Percentiles rank a stretch among this genome's conserved stretches.
Evolutionary conservation across 1,284 basidiomycete species (phyloP).

Genomic region (Cutaneotrichosporon cutaneum): DNA sequence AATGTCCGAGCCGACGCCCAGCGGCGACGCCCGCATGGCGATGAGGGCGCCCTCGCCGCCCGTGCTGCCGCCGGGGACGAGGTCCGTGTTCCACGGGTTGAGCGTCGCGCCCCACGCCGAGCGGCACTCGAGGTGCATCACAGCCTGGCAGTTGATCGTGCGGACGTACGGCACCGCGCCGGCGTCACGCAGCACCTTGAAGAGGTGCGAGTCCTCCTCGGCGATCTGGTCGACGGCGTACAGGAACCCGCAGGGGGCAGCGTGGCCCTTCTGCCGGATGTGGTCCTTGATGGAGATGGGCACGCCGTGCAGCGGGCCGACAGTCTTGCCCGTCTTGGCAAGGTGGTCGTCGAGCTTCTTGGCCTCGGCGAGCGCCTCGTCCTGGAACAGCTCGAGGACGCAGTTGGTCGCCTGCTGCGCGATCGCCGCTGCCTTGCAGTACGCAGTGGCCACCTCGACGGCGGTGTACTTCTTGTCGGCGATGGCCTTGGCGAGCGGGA

Average conservation of each 20-base stretch:
- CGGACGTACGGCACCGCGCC: conserved; percentile 13
- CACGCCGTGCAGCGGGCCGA: conserved; percentile 62
- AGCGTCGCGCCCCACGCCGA: conserved; percentile 44
- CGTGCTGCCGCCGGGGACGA: conserved; percentile 49
- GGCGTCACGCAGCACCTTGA: conserved; percentile 23
- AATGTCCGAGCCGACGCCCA: conserved; percentile 52
- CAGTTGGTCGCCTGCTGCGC: conserved; percentile 60
- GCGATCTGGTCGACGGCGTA: conserved; percentile 21
- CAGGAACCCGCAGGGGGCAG: conserved; percentile 29
- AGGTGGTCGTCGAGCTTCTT: conserved; percentile 62
- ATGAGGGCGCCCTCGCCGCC: conserved; percentile 55
- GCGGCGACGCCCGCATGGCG: conserved; percentile 35
- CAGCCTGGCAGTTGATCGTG: conserved; percentile 29
- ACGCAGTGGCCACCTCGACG: conserved; percentile 36
- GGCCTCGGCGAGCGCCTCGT: conserved; percentile 62
- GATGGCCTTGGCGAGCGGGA: conserved; percentile 50
- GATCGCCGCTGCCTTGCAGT: conserved; percentile 28
- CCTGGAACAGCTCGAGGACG: conserved; percentile 67
- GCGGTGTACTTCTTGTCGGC: conserved; percentile 31
- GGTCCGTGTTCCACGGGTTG: conserved; percentile 50
- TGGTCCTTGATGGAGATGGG: conserved; percentile 62
- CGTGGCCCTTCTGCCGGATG: conserved; percentile 50
- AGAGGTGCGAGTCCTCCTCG: conserved; percentile 19
- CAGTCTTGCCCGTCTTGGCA: conserved; percentile 54
- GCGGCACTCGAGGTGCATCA: conserved; percentile 37